Percentiles rank a stretch among this genome's conserved stretches.
Conservation (phyloP, 1,139 yeast species). For the Candida dubliniensis region DNA sequence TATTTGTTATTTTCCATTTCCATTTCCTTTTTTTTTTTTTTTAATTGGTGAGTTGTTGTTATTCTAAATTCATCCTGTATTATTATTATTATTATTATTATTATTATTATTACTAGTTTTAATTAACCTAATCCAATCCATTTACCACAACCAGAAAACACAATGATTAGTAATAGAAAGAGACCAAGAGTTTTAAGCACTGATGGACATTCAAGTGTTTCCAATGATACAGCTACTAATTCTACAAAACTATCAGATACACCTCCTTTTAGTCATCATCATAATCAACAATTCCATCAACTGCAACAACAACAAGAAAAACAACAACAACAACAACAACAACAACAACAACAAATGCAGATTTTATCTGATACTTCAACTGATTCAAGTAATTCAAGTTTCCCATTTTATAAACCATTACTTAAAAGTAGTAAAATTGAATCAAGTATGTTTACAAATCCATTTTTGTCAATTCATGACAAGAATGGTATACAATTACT, state of each 20-base stretch:
- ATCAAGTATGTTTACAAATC: conserved; percentile 8
- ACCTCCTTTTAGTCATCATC: conserved; percentile 3
- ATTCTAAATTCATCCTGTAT: not conserved
- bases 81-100: not conserved
- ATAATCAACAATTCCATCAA: conserved; percentile 1
- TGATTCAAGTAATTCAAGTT: conserved; percentile 4
- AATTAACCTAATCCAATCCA: too few species aligned
- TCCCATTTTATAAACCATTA: conserved; percentile 4
- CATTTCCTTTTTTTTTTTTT: not conserved
- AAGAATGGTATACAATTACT: conserved; percentile 5
- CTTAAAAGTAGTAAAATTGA: conserved; percentile 6
- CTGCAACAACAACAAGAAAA: conserved; percentile 6
- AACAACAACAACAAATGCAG: conserved; percentile 1
- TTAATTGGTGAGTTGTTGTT: too few species aligned
- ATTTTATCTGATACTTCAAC: conserved; percentile 5
- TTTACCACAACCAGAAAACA: not conserved
- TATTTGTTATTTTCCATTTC: not conserved
- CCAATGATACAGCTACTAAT: conserved; percentile 25
- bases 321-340: conserved; percentile 4
- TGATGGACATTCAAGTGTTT: conserved; percentile 26
- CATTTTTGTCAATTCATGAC: conserved; percentile 12
- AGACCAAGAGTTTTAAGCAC: conserved; percentile 44
- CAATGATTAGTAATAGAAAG: conserved; percentile 40
- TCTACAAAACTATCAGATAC: conserved; percentile 3
- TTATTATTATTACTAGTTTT: not conserved